Evolutionary conservation across 1,139 yeast species (phyloP), one percentile per base, ranked within the genome.

Genomic region (Suhomyces anneliseae): DNA sequence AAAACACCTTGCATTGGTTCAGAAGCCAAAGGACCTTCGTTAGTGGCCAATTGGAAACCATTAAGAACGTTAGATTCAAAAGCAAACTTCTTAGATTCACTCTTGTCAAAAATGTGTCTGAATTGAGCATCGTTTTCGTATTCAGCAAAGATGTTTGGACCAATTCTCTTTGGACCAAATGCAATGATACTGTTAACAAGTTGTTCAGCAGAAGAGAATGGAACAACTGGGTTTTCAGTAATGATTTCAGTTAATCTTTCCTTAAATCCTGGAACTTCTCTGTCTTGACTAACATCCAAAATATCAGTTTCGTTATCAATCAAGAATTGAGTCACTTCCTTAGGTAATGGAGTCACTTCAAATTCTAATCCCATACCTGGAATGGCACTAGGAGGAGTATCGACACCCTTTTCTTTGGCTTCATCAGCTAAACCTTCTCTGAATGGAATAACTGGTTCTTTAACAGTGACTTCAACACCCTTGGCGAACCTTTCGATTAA

Each of bases 371-470:
- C 69, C 9, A 87, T 82, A 3, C 85, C 74, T 6, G 76, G 62
- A 1, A 52, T 15, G 19, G 35, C 19, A 66, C 65, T 24, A 47
- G 67, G 29, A 4, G 27, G 47, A 19, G 43, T 50, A 26, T 38
- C 52, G 5, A 9, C 39, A 36, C n/a, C 32, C 5, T 27, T 7
- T 7, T 41, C 43, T n/a, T 40, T 44, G 10, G 36, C 36, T 7
- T 52, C 53, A n/a, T 53, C 52, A 10, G 83, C 73, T 45, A 90
- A 81, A 0, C 98, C 89, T 66, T 95, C 99, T 54, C 96, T 74
- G 61, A 87, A 95, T 11, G 99, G 99, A 54, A 95, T 95, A 26
- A 89, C 95, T 0, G 99, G 99, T 58, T 89, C 89, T 35, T 97
- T 92, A 34, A 85, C 82, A 8, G 87, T 81, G 8, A 95, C 85